Conservation (phyloP, 768 basidiomycete genomes). For the Gymnopilus dilepis region DNA sequence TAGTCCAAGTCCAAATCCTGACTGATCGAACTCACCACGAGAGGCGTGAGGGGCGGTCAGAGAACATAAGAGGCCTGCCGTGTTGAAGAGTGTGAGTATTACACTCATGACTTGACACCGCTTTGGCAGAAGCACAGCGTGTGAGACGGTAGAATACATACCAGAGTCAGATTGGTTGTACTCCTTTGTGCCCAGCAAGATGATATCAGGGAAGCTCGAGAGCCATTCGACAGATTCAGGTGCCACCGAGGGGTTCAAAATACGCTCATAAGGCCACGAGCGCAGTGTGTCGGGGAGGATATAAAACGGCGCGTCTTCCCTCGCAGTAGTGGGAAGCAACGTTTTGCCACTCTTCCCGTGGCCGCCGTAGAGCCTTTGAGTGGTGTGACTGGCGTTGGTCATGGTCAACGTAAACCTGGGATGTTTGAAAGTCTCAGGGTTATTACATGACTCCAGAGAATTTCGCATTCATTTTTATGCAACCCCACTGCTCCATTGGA, state of each 20-base stretch:
- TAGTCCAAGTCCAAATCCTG: too few relatives aligned
- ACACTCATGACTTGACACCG: background rate
- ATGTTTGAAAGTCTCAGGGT: too few relatives aligned
- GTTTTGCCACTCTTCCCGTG: background rate
- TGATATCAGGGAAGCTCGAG: constrained; percentile 8
- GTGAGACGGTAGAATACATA: background rate
- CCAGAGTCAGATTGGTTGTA: constrained; percentile 18
- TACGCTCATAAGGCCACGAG: constrained; percentile 20
- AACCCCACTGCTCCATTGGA: too few relatives aligned
- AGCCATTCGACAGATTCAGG: constrained; percentile 15
- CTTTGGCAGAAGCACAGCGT: too few relatives aligned
- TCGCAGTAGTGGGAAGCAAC: background rate
- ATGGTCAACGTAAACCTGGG: too few relatives aligned
- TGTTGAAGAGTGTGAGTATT: background rate
- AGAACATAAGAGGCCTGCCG: constrained; percentile 9
- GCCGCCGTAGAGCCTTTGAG: too few relatives aligned
- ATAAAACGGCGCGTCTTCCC: constrained; percentile 4
- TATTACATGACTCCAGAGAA: too few relatives aligned
- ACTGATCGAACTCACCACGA: constrained; percentile 2
- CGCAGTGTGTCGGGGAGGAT: constrained; percentile 15
- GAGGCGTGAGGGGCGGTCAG: constrained; percentile 11
- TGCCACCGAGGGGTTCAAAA: constrained; percentile 9
- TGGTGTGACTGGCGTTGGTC: too few relatives aligned
- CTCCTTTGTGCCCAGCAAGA: background rate
- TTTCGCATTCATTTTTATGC: too few relatives aligned